phyloP scores from a whole-genome alignment of 192 early-diverging fungal species.

The Coemansia sp. region DNA sequence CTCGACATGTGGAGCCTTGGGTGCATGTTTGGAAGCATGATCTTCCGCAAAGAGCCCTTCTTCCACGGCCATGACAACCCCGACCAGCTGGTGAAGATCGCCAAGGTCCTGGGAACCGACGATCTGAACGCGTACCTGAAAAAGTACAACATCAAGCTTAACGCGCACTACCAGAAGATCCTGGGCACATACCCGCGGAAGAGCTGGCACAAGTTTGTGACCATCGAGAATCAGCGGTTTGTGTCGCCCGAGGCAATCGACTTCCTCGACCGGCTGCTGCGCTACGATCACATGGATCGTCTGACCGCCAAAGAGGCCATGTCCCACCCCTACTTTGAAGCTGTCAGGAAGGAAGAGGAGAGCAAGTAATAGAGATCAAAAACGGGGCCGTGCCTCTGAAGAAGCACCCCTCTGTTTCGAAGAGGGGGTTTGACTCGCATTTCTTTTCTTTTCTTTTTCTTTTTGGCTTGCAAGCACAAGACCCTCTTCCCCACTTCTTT shows the following conservation, averaged over 20 bases:
- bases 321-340: constrained; percentile 84
- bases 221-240: constrained; percentile 79
- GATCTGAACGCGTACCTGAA: constrained; percentile 89
- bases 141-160: constrained; percentile 93
- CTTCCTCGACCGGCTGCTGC: constrained; percentile 84
- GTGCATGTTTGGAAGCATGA: constrained; percentile 99
- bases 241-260: constrained; percentile 82
- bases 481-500: background rate
- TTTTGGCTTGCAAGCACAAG: background rate
- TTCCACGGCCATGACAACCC: constrained; percentile 99
- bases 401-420: background rate
- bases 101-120: constrained; percentile 96
- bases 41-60: constrained; percentile 99
- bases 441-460: background rate
- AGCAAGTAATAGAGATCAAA: background rate
- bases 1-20: constrained; percentile 99
- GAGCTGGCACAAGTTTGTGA: constrained; percentile 87
- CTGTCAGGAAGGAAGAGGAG: constrained; percentile 37
- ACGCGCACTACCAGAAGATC: constrained; percentile 88
- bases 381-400: constrained; percentile 3
- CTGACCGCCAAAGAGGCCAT: constrained; percentile 86
- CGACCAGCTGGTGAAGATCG: constrained; percentile 99
- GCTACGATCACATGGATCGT: constrained; percentile 93
- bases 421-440: too few species aligned
- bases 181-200: constrained; percentile 88